Conservation (phyloP, 345 rosid species). For the Anastatica hierochuntica region DNA sequence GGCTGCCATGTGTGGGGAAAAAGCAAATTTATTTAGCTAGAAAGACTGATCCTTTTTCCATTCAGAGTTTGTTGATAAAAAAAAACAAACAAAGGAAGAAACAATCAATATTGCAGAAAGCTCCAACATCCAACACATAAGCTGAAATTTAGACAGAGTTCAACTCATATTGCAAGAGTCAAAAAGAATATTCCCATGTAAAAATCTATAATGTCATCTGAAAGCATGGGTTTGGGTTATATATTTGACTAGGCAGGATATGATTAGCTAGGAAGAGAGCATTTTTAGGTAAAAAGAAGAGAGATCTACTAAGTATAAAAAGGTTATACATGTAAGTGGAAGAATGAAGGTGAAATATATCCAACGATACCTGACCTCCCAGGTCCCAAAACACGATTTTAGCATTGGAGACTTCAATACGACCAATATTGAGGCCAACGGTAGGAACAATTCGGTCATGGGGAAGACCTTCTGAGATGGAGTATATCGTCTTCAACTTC, state of each 20-base stretch:
- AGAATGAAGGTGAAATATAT: neutral
- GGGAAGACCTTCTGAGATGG: slow-evolving; percentile 81
- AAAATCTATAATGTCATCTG: neutral
- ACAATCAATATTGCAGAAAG: neutral
- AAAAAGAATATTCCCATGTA: neutral
- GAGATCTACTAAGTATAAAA: too few relatives aligned
- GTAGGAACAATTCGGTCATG: slow-evolving; percentile 98
- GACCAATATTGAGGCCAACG: slow-evolving; percentile 95
- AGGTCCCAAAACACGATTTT: slow-evolving; percentile 97
- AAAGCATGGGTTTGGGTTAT: neutral
- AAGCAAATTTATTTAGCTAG: neutral
- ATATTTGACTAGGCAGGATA: too few relatives aligned
- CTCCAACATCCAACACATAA: neutral
- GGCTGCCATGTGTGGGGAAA: too few relatives aligned
- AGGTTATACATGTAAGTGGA: neutral
- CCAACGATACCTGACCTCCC: slow-evolving; percentile 99
- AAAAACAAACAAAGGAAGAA: too few relatives aligned
- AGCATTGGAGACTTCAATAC: slow-evolving; percentile 65
- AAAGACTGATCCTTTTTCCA: slow-evolving; percentile 7
- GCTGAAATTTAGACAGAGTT: too few relatives aligned
- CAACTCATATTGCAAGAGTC: neutral
- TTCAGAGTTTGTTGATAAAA: too few relatives aligned
- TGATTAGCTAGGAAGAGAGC: too few relatives aligned
- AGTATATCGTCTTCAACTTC: slow-evolving; percentile 76
- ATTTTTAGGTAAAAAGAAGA: too few relatives aligned